A percentile compares a stretch with the other conserved stretches of the same genome.
phyloP scores from a whole-genome alignment of 108 stramenopile genomes.

The Conticribra weissflogii region DNA sequence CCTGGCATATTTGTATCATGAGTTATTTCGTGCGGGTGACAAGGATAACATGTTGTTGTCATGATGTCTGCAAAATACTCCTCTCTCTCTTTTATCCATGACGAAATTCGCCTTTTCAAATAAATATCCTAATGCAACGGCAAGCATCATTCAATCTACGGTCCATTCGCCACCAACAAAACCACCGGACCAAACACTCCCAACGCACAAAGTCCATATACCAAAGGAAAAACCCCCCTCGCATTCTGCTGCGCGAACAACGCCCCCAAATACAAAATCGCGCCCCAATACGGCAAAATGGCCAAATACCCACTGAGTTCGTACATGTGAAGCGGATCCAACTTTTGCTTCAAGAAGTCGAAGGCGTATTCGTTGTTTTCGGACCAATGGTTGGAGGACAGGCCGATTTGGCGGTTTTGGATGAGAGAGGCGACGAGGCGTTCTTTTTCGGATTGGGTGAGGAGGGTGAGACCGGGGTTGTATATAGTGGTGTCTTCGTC shows the following conservation, averaged over 20 bases:
- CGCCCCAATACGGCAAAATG: conserved; percentile 74
- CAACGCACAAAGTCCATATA: conserved; percentile 67
- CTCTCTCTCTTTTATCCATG: no score
- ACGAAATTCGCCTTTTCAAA: no score
- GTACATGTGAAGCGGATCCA: conserved; percentile 80
- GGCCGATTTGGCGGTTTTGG: conserved; percentile 54
- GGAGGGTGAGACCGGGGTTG: conserved; percentile 80
- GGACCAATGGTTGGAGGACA: conserved; percentile 57
- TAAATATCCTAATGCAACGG: no score
- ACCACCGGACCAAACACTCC: conserved; percentile 69
- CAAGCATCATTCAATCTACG: conserved; percentile 30
- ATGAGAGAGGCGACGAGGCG: conserved; percentile 66
- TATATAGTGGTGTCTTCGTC: conserved; percentile 89
- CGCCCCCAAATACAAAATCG: conserved; percentile 68
- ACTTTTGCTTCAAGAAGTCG: conserved; percentile 58
- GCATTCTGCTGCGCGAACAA: conserved; percentile 76
- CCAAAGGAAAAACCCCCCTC: conserved; percentile 62
- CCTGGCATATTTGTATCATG: no score
- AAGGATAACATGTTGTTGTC: no score
- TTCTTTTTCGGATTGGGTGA: conserved; percentile 80
- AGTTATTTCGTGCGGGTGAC: no score
- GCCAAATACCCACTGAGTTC: conserved; percentile 73
- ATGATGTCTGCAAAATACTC: no score
- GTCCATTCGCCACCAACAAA: conserved; percentile 64
- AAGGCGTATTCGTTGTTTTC: conserved; percentile 73